phyloP scores from a whole-genome alignment of 129 eudicot genomes.

The Cynara cardunculus region DNA sequence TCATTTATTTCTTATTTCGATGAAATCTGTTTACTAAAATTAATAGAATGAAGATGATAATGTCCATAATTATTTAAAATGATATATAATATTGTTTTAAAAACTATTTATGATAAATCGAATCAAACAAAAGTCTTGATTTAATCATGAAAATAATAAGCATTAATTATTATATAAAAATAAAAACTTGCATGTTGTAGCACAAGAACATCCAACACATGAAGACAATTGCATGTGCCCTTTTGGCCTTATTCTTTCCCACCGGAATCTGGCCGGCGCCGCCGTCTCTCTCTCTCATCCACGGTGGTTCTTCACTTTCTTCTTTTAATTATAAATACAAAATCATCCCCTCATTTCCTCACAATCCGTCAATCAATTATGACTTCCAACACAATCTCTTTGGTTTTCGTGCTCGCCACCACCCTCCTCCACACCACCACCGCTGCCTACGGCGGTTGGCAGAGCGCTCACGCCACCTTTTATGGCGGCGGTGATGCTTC shows the following conservation, averaged over 20 bases:
- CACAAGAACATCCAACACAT: slow-evolving; percentile 27
- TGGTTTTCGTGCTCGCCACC: slow-evolving; percentile 18
- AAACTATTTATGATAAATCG: background rate
- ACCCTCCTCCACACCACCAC: slow-evolving; percentile 18
- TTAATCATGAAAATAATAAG: slow-evolving; percentile 19
- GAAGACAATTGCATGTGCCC: slow-evolving; percentile 37
- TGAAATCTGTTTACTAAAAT: no score
- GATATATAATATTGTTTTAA: background rate
- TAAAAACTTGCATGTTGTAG: slow-evolving; percentile 17
- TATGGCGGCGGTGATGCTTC: slow-evolving; percentile 55
- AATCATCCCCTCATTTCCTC: background rate
- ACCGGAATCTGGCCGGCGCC: slow-evolving; percentile 37
- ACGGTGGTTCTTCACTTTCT: slow-evolving; percentile 1
- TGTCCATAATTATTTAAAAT: no score
- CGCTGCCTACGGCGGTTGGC: slow-evolving; percentile 47
- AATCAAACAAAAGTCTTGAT: slow-evolving; percentile 23
- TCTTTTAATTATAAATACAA: slow-evolving; percentile 28
- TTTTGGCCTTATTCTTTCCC: slow-evolving; percentile 14
- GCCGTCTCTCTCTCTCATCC: background rate
- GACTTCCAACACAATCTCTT: slow-evolving; percentile 14
- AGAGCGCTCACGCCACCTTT: slow-evolving; percentile 51
- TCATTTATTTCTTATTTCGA: no score
- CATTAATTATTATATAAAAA: background rate
- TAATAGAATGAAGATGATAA: no score
- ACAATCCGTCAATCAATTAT: background rate